Conservation (phyloP, 2,329 filamentous ascomycete genomes). For the Ophiostoma quercus region DNA sequence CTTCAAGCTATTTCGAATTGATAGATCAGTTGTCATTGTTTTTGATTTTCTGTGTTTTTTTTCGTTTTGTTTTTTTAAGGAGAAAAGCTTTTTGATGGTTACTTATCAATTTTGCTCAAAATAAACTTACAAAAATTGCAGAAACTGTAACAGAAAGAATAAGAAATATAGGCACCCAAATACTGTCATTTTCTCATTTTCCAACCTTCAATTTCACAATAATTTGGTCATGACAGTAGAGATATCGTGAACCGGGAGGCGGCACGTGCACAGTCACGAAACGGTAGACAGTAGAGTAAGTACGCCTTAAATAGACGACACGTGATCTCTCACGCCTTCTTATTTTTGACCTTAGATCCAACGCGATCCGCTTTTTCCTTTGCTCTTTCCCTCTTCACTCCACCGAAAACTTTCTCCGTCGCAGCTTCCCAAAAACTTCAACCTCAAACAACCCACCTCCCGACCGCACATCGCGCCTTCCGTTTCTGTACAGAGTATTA, state of each 20-base stretch:
- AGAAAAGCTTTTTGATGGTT: too few relatives aligned
- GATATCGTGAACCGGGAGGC: too few relatives aligned
- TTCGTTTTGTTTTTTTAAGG: too few relatives aligned
- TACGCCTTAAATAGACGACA: too few relatives aligned
- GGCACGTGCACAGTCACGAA: too few relatives aligned
- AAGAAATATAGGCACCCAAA: too few relatives aligned
- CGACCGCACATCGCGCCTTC: conserved; percentile 17
- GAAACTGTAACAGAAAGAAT: too few relatives aligned
- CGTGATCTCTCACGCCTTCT: neutral
- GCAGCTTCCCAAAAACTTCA: conserved; percentile 18
- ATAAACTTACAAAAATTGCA: too few relatives aligned
- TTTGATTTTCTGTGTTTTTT: too few relatives aligned
- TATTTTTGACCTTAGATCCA: neutral
- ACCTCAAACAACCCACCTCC: neutral
- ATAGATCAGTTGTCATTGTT: too few relatives aligned
- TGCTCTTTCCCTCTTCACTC: neutral
- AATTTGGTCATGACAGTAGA: neutral
- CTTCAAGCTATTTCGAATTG: too few relatives aligned
- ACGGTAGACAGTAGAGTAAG: too few relatives aligned
- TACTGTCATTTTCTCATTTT: neutral
- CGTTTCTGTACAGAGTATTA: conserved; percentile 16
- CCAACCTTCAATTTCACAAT: neutral
- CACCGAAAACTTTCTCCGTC: conserved; percentile 15
- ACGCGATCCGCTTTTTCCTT: neutral
- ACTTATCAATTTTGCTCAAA: neutral